Percentiles rank a stretch among this genome's conserved stretches.
Evolutionary conservation across 2,329 filamentous ascomycete genomes (phyloP).

Genomic region (Curvularia sp.): DNA sequence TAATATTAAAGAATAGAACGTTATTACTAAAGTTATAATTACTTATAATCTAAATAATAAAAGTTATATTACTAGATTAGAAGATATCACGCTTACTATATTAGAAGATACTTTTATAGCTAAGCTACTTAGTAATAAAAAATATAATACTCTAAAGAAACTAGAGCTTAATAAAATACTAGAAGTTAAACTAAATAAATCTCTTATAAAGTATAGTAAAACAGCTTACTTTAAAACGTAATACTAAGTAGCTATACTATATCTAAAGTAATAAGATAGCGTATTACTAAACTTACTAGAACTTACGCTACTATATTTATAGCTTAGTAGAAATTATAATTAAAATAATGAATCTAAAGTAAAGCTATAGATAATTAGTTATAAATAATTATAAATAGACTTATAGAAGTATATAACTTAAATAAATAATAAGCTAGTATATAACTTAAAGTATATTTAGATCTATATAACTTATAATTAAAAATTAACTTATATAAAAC

Average conservation of each 20-base stretch:
- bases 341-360: background rate
- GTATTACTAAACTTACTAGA: background rate
- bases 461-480: background rate
- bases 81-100: background rate
- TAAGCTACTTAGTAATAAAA: background rate
- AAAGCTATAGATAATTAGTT: background rate
- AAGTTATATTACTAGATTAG: background rate
- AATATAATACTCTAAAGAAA: background rate
- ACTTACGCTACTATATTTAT: no score
- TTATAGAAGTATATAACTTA: no score
- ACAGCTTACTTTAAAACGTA: background rate
- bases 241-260: background rate
- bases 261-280: background rate
- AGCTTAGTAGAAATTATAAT: background rate
- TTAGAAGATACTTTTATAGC: background rate
- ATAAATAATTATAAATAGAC: no score
- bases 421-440: background rate
- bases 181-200: no score
- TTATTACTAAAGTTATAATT: background rate
- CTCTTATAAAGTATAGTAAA: background rate
- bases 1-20: background rate
- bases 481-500: background rate
- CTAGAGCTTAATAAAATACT: no score
- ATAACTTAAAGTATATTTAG: background rate
- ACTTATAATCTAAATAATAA: background rate